Evolutionary conservation across 805 yeast genomes (phyloP).

Genomic region (Kluyveromyces nonfermentans): DNA sequence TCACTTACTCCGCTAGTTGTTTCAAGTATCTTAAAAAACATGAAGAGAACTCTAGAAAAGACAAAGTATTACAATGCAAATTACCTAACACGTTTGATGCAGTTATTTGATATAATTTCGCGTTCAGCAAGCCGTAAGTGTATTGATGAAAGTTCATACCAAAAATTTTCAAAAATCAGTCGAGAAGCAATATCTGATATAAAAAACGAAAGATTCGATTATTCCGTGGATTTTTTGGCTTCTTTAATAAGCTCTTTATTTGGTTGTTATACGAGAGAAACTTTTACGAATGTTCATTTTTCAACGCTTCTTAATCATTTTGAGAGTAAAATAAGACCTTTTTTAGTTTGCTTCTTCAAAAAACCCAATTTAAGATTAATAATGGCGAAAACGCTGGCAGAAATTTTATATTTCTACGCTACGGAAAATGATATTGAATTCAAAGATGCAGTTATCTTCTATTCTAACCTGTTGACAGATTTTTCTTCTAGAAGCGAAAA

Average conservation of each 20-base stretch:
- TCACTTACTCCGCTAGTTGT: constrained; percentile 29
- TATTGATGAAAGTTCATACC: constrained; percentile 6
- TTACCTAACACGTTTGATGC: constrained; percentile 19
- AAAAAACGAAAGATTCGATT: constrained; percentile 14
- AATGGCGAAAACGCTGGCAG: constrained; percentile 31
- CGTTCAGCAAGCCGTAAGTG: constrained; percentile 11
- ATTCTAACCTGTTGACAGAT: constrained; percentile 14
- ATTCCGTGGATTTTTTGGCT: constrained; percentile 21
- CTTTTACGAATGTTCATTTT: constrained; percentile 17
- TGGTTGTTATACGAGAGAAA: constrained; percentile 12
- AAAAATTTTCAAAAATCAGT: constrained; percentile 21
- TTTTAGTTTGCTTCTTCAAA: constrained; percentile 1
- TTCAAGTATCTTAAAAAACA: constrained; percentile 23
- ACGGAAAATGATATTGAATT: constrained; percentile 11
- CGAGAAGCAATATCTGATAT: constrained; percentile 17
- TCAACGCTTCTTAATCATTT: constrained; percentile 11
- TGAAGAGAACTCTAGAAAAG: constrained; percentile 28
- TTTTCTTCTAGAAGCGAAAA: constrained; percentile 18
- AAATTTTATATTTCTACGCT: constrained; percentile 25
- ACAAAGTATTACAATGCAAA: constrained; percentile 25
- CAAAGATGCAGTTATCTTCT: constrained; percentile 16
- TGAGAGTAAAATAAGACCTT: constrained; percentile 8
- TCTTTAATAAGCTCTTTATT: constrained; percentile 21
- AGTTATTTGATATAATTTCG: constrained; percentile 15
- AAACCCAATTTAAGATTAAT: constrained; percentile 2